Base-by-base conservation (phyloP, 306 rosid species). In the Cyclanthera cordifolia region DNA sequence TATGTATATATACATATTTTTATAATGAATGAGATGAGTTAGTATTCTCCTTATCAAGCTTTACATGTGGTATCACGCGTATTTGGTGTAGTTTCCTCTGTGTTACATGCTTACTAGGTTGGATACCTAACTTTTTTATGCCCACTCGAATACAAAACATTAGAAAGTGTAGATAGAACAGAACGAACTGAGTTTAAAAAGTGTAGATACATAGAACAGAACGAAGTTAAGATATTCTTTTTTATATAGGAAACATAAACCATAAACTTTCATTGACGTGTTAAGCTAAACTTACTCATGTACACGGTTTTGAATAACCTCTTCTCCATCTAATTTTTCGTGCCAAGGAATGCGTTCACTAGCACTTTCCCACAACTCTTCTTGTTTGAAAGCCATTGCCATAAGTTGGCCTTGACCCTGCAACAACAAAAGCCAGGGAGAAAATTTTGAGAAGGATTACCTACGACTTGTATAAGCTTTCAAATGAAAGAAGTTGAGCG, bases 331-430 rank as follows among this genome's bases (percentile, higher is more conserved):
- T 74, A 93, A 67, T 43, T 76, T 85, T 74, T 86, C 99, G 66
- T 90, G 96, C 99, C 99, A 93, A 73, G 91, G 83, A 53, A 93
- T 87, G 51, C 95, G 95, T 70, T 88, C 96, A 39, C 75, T 90
- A 2, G 99, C 96, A 84, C 78, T 83, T 78, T 68, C 86, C 90
- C 96, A 86, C 79, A 93, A 73, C 72, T 85, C 99, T 77, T 88
- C 90, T 79, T 81, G 88, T 69, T 90, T 95, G 79, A 93, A 93
- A 67, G 94, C 90, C 99, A 93, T 82, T 81, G 79, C 76, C 73
- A 78, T 86, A 79, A 89, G 86, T 73, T 84, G 91, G 72, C 95
- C 88, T 66, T 84, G 90, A 76, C 83, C 71, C 99, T 93, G 89
- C 77, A 32, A 78, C 76, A 51, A 72, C 67, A 48, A 87, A 75